Percentiles rank a stretch among this genome's conserved stretches.
Evolutionary conservation across 805 yeast species (phyloP).

Genomic region (Hanseniaspora osmophila): DNA sequence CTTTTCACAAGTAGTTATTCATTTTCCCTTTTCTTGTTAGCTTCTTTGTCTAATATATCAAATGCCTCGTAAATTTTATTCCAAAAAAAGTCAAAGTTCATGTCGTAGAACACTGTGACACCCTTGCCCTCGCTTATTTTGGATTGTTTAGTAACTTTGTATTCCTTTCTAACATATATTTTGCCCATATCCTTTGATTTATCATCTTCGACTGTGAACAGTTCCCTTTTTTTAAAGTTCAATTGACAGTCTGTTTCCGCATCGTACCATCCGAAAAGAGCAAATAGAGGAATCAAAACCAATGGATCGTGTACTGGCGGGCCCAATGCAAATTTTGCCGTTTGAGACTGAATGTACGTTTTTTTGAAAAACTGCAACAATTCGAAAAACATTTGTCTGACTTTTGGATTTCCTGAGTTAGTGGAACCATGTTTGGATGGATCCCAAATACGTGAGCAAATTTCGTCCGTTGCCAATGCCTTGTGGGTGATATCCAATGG

Average conservation of each 20-base stretch:
- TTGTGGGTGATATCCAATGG: constrained; percentile 64
- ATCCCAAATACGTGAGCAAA: constrained; percentile 26
- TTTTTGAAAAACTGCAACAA: constrained; percentile 37
- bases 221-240: constrained; percentile 14
- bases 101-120: constrained; percentile 25
- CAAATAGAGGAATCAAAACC: constrained; percentile 47
- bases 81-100: constrained; percentile 35
- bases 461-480: constrained; percentile 30
- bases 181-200: constrained; percentile 45
- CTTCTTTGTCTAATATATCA: constrained; percentile 8
- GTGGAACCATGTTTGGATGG: not conserved
- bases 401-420: constrained; percentile 23
- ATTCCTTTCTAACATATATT: constrained; percentile 27
- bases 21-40: constrained; percentile 18
- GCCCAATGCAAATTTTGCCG: constrained; percentile 29
- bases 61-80: constrained; percentile 26
- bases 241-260: constrained; percentile 6
- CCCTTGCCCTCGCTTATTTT: constrained; percentile 18
- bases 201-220: constrained; percentile 17
- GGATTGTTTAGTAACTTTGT: constrained; percentile 12
- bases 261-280: constrained; percentile 23
- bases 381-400: constrained; percentile 43
- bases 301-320: constrained; percentile 77
- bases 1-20: constrained; percentile 1
- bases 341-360: constrained; percentile 29